A percentile compares a stretch with the other conserved stretches of the same genome.
Evolutionary conservation across 2,329 filamentous ascomycete genomes (phyloP).

Genomic region (Hymenoscyphus linearis): DNA sequence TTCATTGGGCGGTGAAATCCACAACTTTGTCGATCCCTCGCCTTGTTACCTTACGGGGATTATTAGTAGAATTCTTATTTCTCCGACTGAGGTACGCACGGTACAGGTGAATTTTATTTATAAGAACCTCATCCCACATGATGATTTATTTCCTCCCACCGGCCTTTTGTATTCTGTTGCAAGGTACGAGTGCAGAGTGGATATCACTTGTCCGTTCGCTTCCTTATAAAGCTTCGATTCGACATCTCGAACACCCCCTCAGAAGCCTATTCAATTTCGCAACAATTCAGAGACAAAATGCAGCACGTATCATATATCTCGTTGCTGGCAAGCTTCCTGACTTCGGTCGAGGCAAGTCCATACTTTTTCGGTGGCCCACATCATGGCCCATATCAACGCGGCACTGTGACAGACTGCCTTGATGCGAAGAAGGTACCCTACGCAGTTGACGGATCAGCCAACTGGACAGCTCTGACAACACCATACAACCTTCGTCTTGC

Average conservation of each 20-base stretch:
- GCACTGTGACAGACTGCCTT: slow-evolving; percentile 14
- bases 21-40: neutral
- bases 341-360: neutral
- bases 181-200: too few relatives aligned
- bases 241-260: too few relatives aligned
- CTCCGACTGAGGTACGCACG: neutral
- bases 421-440: slow-evolving; percentile 11
- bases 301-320: neutral
- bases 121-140: neutral
- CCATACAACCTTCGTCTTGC: slow-evolving; percentile 25
- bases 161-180: neutral
- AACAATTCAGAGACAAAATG: neutral
- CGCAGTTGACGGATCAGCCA: slow-evolving; percentile 10
- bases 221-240: too few relatives aligned
- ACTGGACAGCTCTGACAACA: slow-evolving; percentile 14
- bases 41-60: neutral
- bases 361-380: neutral
- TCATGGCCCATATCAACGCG: neutral
- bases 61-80: neutral
- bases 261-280: neutral
- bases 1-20: neutral
- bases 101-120: neutral
- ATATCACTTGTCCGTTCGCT: too few relatives aligned
- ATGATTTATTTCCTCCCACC: neutral
- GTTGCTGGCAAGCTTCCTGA: neutral